These are phyloP conservation scores for Grosmannia clavigera DNA, from an alignment of 2,329 filamentous ascomycete genomes.

Conservation along the genomic window DNA sequence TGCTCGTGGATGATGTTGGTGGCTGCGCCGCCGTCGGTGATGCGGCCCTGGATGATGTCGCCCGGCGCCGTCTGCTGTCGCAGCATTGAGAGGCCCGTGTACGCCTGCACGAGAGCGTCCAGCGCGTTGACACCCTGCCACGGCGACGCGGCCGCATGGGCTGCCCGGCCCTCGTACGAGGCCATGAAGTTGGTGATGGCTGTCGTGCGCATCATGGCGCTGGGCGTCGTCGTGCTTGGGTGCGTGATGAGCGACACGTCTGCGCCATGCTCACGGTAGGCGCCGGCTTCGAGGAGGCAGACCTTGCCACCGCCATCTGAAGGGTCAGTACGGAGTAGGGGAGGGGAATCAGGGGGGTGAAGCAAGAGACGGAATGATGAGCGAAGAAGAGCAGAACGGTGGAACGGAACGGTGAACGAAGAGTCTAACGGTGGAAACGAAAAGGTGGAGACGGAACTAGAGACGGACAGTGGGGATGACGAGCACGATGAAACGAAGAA, in stretches of 20 bases:
- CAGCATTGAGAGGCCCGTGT: slow-evolving; percentile 35
- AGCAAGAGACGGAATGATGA: no score
- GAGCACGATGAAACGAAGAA: not conserved
- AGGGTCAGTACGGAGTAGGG: not conserved
- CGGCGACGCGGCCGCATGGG: slow-evolving; percentile 43
- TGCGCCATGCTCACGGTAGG: slow-evolving; percentile 26
- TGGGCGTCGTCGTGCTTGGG: slow-evolving; percentile 28
- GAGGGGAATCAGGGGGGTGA: no score
- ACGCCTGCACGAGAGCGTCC: slow-evolving; percentile 39
- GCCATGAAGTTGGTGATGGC: slow-evolving; percentile 37
- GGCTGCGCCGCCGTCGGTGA: slow-evolving; percentile 38
- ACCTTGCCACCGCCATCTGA: slow-evolving; percentile 33
- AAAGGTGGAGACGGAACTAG: no score
- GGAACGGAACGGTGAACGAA: no score
- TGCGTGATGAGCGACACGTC: slow-evolving; percentile 29
- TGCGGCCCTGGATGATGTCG: slow-evolving; percentile 37
- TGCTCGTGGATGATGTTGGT: slow-evolving; percentile 45
- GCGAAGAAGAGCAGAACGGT: no score
- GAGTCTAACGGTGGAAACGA: no score
- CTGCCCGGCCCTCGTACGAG: slow-evolving; percentile 39
- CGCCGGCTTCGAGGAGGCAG: slow-evolving; percentile 29
- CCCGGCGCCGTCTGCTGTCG: slow-evolving; percentile 43
- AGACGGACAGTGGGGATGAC: no score
- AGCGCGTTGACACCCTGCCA: slow-evolving; percentile 49
- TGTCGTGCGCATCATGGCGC: slow-evolving; percentile 36